These are phyloP conservation scores for Oryza glumipatula DNA, from an alignment of 176 grass and related monocot genomes.

Conservation along the genomic window DNA sequence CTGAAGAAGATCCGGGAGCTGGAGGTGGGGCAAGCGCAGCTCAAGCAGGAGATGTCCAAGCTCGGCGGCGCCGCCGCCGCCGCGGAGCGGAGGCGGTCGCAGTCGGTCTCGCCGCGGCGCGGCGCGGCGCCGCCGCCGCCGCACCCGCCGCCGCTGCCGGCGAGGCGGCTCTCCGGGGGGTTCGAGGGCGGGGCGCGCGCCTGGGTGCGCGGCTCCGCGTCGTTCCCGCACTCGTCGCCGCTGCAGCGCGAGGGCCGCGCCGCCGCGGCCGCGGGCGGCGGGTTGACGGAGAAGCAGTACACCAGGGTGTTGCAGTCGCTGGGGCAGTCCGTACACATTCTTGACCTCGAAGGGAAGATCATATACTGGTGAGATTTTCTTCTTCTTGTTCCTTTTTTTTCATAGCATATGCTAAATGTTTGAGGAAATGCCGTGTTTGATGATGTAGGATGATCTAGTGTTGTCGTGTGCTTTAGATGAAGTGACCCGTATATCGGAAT, in stretches of 20 bases:
- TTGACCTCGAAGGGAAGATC: conserved; percentile 84
- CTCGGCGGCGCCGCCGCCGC: conserved; percentile 20
- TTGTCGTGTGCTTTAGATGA: neutral
- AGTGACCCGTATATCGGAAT: neutral
- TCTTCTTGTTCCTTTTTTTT: neutral
- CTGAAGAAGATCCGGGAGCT: conserved; percentile 87
- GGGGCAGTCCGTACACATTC: conserved; percentile 89
- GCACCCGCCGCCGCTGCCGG: neutral
- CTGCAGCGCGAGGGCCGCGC: conserved; percentile 64
- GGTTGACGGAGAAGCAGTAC: conserved; percentile 75
- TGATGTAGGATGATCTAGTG: conserved; percentile 20
- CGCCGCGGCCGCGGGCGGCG: conserved; percentile 15
- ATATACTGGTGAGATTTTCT: conserved; percentile 82
- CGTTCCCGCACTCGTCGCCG: conserved; percentile 61
- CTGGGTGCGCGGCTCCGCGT: conserved; percentile 55
- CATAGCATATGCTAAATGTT: neutral
- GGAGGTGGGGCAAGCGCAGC: conserved; percentile 67
- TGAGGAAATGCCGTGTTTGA: conserved; percentile 3
- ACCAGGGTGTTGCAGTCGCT: conserved; percentile 72
- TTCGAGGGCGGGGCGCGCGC: conserved; percentile 31
- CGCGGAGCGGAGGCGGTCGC: conserved; percentile 55
- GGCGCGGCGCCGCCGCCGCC: conserved; percentile 8
- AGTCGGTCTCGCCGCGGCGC: conserved; percentile 75
- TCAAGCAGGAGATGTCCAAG: conserved; percentile 91
- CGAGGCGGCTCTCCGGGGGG: conserved; percentile 38